These are phyloP conservation scores for Juglanconis juglandina DNA, from an alignment of 2,329 filamentous ascomycete species.

Conservation along the genomic window DNA sequence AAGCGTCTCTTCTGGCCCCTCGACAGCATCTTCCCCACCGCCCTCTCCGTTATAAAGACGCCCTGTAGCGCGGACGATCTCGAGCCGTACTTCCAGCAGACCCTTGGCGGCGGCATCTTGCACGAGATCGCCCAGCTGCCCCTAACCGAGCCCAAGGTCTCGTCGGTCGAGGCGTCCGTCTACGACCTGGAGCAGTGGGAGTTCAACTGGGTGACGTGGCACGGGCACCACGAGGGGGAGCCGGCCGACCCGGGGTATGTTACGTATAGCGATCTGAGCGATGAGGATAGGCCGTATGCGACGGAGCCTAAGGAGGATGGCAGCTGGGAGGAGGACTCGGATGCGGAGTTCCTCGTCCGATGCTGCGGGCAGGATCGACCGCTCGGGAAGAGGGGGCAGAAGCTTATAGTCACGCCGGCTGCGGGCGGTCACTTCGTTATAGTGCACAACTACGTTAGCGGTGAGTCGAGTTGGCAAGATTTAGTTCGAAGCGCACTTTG, in stretches of 20 bases:
- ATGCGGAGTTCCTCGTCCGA: constrained; percentile 23
- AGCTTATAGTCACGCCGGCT: constrained; percentile 23
- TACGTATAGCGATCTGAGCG: constrained; percentile 21
- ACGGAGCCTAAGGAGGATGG: constrained; percentile 21
- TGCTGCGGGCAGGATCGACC: constrained; percentile 26
- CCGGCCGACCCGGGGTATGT: constrained; percentile 21
- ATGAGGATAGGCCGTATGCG: constrained; percentile 21
- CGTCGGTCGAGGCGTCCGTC: constrained; percentile 23
- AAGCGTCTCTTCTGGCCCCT: constrained; percentile 25
- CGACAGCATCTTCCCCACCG: constrained; percentile 21
- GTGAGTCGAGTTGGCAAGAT: constrained; percentile 14
- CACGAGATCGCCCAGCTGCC: constrained; percentile 25
- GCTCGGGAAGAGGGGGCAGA: constrained; percentile 19
- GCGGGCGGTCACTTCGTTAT: constrained; percentile 24
- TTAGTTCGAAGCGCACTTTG: not conserved
- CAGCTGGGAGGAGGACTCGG: constrained; percentile 23
- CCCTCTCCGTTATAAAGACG: constrained; percentile 25
- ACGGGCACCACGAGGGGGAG: constrained; percentile 22
- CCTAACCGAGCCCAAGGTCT: constrained; percentile 28
- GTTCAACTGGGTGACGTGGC: constrained; percentile 22
- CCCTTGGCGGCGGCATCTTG: constrained; percentile 21
- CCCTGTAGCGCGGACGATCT: constrained; percentile 18
- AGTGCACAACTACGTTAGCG: constrained; percentile 24
- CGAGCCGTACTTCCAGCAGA: constrained; percentile 23
- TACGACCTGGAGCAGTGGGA: constrained; percentile 25